These are phyloP conservation scores for Chaetothyriales sp. DNA, from an alignment of 2,329 filamentous ascomycete genomes.

Conservation along the genomic window DNA sequence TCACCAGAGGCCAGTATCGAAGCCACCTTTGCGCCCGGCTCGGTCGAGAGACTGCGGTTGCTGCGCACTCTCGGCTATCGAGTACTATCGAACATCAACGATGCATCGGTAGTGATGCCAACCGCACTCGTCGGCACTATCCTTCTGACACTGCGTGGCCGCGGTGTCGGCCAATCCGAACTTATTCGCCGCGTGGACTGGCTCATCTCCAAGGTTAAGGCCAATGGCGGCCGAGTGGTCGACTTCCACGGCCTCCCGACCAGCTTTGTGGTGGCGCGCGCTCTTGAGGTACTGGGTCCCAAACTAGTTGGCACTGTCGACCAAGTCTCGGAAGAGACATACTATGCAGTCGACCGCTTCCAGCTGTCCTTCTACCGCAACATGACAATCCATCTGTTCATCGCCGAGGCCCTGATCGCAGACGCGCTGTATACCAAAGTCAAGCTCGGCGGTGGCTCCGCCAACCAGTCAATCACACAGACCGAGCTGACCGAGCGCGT, in stretches of 20 bases:
- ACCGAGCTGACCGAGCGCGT: slow-evolving; percentile 62
- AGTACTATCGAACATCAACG: slow-evolving; percentile 86
- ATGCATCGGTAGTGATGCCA: slow-evolving; percentile 94
- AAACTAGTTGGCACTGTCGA: slow-evolving; percentile 69
- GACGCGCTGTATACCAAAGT: slow-evolving; percentile 80
- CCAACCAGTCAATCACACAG: slow-evolving; percentile 65
- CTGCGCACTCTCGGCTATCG: slow-evolving; percentile 80
- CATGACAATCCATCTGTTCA: slow-evolving; percentile 98
- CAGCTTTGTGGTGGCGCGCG: slow-evolving; percentile 69
- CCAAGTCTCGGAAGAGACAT: slow-evolving; percentile 76
- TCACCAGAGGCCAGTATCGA: slow-evolving; percentile 25
- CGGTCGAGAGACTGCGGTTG: slow-evolving; percentile 47
- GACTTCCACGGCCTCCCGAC: slow-evolving; percentile 76
- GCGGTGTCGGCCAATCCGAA: slow-evolving; percentile 78
- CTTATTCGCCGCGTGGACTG: slow-evolving; percentile 77
- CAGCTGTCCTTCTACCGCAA: slow-evolving; percentile 97
- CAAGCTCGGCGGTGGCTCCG: slow-evolving; percentile 75
- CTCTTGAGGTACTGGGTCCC: slow-evolving; percentile 78
- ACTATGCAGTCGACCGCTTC: slow-evolving; percentile 88
- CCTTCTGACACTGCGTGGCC: slow-evolving; percentile 73
- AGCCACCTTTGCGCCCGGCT: slow-evolving; percentile 22
- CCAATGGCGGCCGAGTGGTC: slow-evolving; percentile 80
- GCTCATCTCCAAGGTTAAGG: slow-evolving; percentile 65
- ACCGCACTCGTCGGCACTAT: slow-evolving; percentile 92
- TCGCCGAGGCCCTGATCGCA: slow-evolving; percentile 79